Conservation (phyloP, 129 eudicot species). For the Scalesia atractyloides region DNA sequence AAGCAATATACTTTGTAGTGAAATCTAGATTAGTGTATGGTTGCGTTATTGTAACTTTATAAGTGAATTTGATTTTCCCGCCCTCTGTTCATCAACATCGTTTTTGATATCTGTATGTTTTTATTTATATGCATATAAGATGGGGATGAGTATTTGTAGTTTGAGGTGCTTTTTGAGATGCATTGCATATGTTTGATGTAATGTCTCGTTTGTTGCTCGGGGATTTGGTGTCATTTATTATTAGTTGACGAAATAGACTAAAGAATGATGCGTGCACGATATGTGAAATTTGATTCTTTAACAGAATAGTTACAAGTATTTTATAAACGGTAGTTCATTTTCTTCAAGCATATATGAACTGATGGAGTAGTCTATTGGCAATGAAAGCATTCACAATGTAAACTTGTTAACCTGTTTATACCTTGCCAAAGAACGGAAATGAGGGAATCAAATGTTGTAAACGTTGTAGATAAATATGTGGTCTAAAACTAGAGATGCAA, state of each 20-base stretch:
- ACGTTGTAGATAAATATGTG: not conserved
- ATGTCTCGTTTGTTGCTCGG: constrained; percentile 13
- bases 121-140: not conserved
- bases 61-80: not conserved
- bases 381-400: not conserved
- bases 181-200: constrained; percentile 19
- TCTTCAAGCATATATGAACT: not conserved
- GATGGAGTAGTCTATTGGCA: not conserved
- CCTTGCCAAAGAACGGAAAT: not conserved
- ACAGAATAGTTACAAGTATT: not conserved
- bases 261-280: not conserved
- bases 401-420: not conserved
- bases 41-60: not conserved
- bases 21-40: not conserved
- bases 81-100: not conserved
- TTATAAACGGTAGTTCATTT: not conserved
- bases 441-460: not conserved
- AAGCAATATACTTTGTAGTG: not conserved
- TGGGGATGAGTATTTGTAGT: not conserved
- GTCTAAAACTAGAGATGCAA: not conserved
- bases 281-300: not conserved
- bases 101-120: not conserved
- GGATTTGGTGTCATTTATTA: constrained; percentile 6
- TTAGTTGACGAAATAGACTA: not conserved
- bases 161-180: constrained; percentile 9